Evolutionary conservation across 208 protist genomes (phyloP).

Genomic region (Naegleria lovaniensis): DNA sequence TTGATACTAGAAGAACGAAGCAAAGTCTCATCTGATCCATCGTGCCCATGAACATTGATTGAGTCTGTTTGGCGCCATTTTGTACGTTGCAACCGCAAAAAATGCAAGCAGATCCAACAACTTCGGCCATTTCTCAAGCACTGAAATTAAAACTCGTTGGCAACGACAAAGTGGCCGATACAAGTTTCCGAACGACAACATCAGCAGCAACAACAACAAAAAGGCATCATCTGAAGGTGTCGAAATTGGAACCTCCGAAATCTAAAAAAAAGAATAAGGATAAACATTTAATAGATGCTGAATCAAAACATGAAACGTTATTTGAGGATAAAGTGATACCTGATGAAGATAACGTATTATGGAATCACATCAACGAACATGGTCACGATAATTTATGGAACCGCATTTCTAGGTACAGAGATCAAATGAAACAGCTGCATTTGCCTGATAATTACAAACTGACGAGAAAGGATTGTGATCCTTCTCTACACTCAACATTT

Average conservation of each 20-base stretch:
- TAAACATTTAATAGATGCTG: neutral
- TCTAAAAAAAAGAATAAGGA: neutral
- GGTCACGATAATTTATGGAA: neutral
- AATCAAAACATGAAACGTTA: neutral
- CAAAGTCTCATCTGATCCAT: too few species aligned
- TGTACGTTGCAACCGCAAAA: too few species aligned
- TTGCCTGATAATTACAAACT: neutral
- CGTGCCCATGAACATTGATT: too few species aligned
- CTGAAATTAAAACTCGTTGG: too few species aligned
- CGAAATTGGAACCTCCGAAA: neutral
- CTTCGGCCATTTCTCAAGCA: too few species aligned
- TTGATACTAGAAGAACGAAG: too few species aligned
- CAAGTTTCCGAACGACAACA: too few species aligned
- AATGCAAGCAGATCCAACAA: too few species aligned
- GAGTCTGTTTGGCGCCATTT: too few species aligned
- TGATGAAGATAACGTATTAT: neutral
- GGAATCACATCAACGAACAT: neutral
- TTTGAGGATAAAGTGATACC: neutral
- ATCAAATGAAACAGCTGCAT: neutral
- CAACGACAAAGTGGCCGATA: too few species aligned
- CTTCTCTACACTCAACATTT: neutral
- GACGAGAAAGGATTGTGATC: neutral
- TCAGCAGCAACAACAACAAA: neutral
- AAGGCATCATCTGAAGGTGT: neutral
- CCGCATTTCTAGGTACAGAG: neutral